These are phyloP conservation scores for Davidsoniella virescens DNA, from an alignment of 2,329 filamentous ascomycete species.

Conservation along the genomic window DNA sequence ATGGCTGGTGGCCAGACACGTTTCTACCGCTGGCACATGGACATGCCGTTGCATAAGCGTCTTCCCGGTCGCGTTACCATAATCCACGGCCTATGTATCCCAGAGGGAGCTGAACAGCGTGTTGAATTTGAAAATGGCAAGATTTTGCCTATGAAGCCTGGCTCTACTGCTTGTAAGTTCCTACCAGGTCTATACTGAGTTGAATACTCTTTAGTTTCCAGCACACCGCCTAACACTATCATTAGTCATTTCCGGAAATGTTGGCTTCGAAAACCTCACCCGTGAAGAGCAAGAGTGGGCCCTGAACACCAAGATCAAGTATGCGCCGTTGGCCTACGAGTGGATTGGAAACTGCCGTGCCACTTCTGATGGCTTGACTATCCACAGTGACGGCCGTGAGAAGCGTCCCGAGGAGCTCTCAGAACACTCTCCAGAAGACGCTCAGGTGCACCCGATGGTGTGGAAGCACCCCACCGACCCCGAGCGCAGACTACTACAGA, in stretches of 20 bases:
- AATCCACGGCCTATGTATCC: constrained; percentile 11
- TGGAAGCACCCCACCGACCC: constrained; percentile 9
- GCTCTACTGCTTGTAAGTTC: constrained; percentile 7
- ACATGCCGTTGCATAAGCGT: constrained; percentile 11
- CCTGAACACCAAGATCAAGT: constrained; percentile 9
- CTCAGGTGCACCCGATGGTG: constrained; percentile 11
- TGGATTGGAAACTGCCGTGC: constrained; percentile 11
- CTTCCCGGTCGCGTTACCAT: constrained; percentile 11
- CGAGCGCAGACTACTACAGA: constrained; percentile 7
- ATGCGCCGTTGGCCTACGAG: constrained; percentile 11
- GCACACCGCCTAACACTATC: not conserved
- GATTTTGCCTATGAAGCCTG: constrained; percentile 3
- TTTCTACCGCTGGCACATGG: constrained; percentile 12
- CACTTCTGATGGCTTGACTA: constrained; percentile 9
- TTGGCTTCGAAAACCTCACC: constrained; percentile 10
- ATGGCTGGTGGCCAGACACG: constrained; percentile 11
- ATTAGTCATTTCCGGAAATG: constrained; percentile 9
- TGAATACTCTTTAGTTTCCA: not conserved
- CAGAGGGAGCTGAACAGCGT: constrained; percentile 4
- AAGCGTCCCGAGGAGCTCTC: constrained; percentile 2
- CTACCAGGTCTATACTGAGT: not conserved
- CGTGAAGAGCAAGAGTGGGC: constrained; percentile 11
- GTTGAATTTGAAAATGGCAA: constrained; percentile 9
- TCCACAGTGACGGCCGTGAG: constrained; percentile 5
- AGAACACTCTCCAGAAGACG: constrained; percentile 11